Conservation (phyloP, 2,329 filamentous ascomycete species). For the Penicillium griseofulvum region DNA sequence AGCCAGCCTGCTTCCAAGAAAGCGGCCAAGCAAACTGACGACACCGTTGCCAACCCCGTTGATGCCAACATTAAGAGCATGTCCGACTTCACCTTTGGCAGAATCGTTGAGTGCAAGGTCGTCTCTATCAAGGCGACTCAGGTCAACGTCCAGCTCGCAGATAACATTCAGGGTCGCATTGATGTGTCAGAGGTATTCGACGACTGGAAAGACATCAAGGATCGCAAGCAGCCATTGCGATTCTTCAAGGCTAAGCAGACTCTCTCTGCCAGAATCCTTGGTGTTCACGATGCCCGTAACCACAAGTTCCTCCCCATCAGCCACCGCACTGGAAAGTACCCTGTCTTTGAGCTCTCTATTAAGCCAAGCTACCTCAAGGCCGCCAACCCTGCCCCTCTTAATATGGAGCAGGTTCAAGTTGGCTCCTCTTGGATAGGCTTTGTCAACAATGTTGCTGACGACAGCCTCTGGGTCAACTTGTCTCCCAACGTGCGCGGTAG, state of each 20-base stretch:
- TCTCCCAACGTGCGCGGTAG: constrained; percentile 84
- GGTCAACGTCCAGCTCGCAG: constrained; percentile 82
- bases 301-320: constrained; percentile 90
- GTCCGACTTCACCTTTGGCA: constrained; percentile 73
- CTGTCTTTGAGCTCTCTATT: constrained; percentile 80
- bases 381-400: constrained; percentile 62
- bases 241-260: constrained; percentile 70
- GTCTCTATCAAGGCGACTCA: constrained; percentile 87
- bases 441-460: constrained; percentile 81
- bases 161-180: constrained; percentile 87
- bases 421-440: constrained; percentile 76
- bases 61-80: constrained; percentile 63
- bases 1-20: constrained; percentile 49
- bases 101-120: constrained; percentile 71
- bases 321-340: constrained; percentile 74
- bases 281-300: constrained; percentile 84
- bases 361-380: constrained; percentile 61
- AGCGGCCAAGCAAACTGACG: constrained; percentile 40
- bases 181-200: constrained; percentile 91
- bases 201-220: constrained; percentile 77
- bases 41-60: constrained; percentile 55
- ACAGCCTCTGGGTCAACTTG: constrained; percentile 85
- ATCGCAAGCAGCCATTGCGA: constrained; percentile 76
- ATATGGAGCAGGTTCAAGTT: constrained; percentile 68
- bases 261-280: constrained; percentile 73